Conservation (phyloP, 2,329 filamentous ascomycete species). For the Stagonosporopsis chrysanthemi region DNA sequence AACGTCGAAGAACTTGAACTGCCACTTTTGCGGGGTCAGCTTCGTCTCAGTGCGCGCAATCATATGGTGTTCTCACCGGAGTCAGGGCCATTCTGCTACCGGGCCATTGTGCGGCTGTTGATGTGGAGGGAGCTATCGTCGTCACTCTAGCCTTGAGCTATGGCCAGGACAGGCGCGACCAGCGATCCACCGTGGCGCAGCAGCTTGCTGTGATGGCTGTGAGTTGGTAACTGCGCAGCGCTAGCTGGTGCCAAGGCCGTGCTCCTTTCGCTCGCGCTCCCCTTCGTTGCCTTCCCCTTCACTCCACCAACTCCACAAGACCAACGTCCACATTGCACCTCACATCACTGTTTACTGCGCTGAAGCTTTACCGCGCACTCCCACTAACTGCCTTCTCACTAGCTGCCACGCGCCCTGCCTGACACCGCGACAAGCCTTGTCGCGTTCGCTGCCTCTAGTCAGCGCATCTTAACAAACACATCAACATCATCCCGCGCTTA, state of each 20-base stretch:
- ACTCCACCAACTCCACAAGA: constrained; percentile 13
- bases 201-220: constrained; percentile 4
- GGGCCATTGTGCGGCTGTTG: constrained; percentile 23
- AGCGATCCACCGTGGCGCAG: constrained; percentile 12
- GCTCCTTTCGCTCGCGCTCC: constrained; percentile 26
- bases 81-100: constrained; percentile 52
- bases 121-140: constrained; percentile 33
- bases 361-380: constrained; percentile 19
- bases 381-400: constrained; percentile 23
- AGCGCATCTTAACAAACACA: constrained; percentile 23
- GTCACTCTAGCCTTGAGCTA: constrained; percentile 24
- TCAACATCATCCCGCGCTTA: constrained; percentile 15
- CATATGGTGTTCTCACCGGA: constrained; percentile 41
- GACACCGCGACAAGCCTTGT: constrained; percentile 26
- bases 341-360: constrained; percentile 15
- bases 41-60: constrained; percentile 14
- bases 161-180: constrained; percentile 27
- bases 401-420: constrained; percentile 30
- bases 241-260: constrained; percentile 6
- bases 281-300: constrained; percentile 19
- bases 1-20: constrained; percentile 99
- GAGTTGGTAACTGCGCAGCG: not conserved
- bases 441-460: constrained; percentile 25
- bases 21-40: constrained; percentile 72
- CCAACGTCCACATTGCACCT: constrained; percentile 20